Conservation (phyloP, 352 stramenopile genomes). For the Pythium pyrilobum region DNA sequence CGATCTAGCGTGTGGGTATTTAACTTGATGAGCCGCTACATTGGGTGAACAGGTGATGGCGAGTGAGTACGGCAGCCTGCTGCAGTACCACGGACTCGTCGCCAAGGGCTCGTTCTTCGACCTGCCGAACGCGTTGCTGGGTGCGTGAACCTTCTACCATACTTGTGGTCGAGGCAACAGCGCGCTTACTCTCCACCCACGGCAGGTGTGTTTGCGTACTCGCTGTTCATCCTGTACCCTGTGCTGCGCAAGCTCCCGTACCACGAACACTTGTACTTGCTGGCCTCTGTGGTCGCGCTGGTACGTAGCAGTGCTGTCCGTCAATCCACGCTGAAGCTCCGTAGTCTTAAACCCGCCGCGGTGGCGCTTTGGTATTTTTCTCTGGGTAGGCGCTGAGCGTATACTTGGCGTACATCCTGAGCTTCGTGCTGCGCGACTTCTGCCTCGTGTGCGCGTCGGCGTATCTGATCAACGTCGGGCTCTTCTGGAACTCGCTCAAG, state of each 20-base stretch:
- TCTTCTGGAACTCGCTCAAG: slow-evolving; percentile 42
- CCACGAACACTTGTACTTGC: slow-evolving; percentile 42
- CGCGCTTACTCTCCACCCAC: not conserved
- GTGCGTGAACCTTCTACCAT: no score
- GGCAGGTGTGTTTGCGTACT: slow-evolving; percentile 32
- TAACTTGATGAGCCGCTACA: not conserved
- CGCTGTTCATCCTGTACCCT: slow-evolving; percentile 45
- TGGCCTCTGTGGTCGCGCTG: slow-evolving; percentile 26
- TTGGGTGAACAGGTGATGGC: slow-evolving; percentile 31
- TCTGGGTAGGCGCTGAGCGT: slow-evolving; percentile 27
- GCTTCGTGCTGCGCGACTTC: slow-evolving; percentile 47
- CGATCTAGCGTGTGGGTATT: not conserved
- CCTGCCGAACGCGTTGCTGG: slow-evolving; percentile 43
- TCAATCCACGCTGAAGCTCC: no score
- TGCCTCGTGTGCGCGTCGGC: slow-evolving; percentile 51
- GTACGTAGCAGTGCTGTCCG: slow-evolving; percentile 9
- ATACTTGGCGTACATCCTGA: slow-evolving; percentile 55
- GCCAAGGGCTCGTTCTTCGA: slow-evolving; percentile 33
- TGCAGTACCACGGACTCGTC: slow-evolving; percentile 37
- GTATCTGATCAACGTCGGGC: slow-evolving; percentile 39
- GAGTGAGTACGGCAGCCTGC: slow-evolving; percentile 48
- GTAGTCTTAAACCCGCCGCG: no score
- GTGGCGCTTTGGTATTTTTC: not conserved
- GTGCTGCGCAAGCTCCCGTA: slow-evolving; percentile 28
- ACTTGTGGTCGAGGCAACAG: not conserved